phyloP scores from a whole-genome alignment of 2,329 filamentous ascomycete genomes.

The Chaetomiaceae sp. region DNA sequence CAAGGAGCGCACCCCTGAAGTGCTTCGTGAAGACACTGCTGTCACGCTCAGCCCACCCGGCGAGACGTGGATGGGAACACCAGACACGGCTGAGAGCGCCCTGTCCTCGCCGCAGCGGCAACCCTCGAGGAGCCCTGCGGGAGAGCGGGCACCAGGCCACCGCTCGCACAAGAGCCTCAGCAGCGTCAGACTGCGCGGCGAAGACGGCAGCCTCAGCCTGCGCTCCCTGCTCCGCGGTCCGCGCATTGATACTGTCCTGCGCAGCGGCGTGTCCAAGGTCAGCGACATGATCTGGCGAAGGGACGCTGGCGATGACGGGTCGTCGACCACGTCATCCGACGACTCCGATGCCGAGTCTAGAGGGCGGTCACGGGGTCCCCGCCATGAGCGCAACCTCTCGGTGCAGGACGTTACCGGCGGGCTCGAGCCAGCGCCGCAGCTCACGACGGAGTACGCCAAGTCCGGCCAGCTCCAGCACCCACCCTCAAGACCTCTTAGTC shows the following conservation, averaged over 20 bases:
- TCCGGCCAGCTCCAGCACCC: constrained; percentile 19
- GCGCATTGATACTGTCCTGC: constrained; percentile 66
- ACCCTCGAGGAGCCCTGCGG: constrained; percentile 37
- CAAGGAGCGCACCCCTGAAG: constrained; percentile 35
- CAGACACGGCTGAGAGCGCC: constrained; percentile 26
- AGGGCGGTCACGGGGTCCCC: constrained; percentile 34
- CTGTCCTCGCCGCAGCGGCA: constrained; percentile 26
- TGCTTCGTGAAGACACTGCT: constrained; percentile 32
- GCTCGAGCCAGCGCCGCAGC: constrained; percentile 46
- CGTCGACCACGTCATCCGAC: constrained; percentile 39
- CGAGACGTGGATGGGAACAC: constrained; percentile 28
- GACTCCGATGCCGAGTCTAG: constrained; percentile 44
- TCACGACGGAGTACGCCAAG: constrained; percentile 34
- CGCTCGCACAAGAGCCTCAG: constrained; percentile 44
- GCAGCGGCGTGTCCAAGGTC: constrained; percentile 50
- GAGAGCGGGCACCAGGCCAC: constrained; percentile 33
- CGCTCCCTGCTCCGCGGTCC: constrained; percentile 73
- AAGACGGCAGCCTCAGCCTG: constrained; percentile 48
- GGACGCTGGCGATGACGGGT: constrained; percentile 34
- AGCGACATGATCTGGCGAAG: constrained; percentile 53
- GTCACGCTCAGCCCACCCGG: constrained; percentile 14
- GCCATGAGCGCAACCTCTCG: constrained; percentile 27
- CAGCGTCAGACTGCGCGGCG: constrained; percentile 41
- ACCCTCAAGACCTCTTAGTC: constrained; percentile 31
- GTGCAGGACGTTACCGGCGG: constrained; percentile 36